Evolutionary conservation across 148 eudicot genomes (phyloP).

Genomic region (Fallopia convolvulus): DNA sequence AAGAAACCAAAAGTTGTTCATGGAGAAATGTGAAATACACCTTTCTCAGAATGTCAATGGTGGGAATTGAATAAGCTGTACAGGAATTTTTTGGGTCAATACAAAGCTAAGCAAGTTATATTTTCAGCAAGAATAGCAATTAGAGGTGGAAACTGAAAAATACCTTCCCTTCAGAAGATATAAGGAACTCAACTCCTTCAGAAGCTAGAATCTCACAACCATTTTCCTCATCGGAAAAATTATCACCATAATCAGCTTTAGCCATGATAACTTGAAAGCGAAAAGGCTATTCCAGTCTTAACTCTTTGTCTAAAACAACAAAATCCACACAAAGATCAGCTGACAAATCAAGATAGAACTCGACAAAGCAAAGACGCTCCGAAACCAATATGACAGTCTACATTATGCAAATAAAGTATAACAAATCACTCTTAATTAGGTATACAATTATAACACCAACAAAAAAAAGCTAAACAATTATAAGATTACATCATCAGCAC

Average conservation of each 20-base stretch:
- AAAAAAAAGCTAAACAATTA: too few relatives aligned
- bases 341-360: background rate
- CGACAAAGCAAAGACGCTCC: background rate
- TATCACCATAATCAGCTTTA: constrained; percentile 5
- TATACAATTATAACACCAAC: background rate
- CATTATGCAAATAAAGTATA: background rate
- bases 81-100: too few relatives aligned
- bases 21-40: background rate
- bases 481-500: background rate
- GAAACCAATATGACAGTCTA: background rate
- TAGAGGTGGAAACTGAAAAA: background rate
- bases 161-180: constrained; percentile 40
- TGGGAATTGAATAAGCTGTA: background rate
- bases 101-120: background rate
- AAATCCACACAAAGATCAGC: background rate
- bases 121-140: background rate
- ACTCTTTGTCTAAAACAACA: background rate
- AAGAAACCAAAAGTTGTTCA: background rate
- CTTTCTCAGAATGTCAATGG: background rate
- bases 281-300: background rate
- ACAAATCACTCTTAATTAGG: background rate
- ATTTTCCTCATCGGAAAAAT: constrained; percentile 14
- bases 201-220: constrained; percentile 24
- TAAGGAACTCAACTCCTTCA: constrained; percentile 36
- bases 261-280: constrained; percentile 19